Percentiles rank a stretch among this genome's conserved stretches.
These are phyloP conservation scores for Protea cynaroides DNA, from an alignment of 164 flowering plant species.

Conservation along the genomic window DNA sequence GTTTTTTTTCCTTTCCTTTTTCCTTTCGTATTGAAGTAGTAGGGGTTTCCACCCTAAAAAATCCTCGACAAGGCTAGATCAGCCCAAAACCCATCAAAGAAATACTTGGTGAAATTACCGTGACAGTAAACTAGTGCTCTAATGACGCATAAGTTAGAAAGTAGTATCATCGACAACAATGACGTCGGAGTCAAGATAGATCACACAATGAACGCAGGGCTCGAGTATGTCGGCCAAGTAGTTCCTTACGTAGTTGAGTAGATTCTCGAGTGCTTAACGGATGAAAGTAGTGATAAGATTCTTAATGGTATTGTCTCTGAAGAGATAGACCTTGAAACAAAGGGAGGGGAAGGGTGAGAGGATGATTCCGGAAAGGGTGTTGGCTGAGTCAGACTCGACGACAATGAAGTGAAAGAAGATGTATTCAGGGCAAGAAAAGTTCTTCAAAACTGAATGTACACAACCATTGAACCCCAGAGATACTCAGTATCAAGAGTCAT, in stretches of 20 bases:
- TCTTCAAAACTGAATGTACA: constrained; percentile 57
- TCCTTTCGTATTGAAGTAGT: too few relatives aligned
- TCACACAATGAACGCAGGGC: constrained; percentile 51
- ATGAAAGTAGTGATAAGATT: constrained; percentile 57
- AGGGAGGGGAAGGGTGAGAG: constrained; percentile 66
- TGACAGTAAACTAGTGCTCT: constrained; percentile 55
- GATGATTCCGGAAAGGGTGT: constrained; percentile 19
- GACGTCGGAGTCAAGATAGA: constrained; percentile 79
- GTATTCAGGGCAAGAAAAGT: constrained; percentile 71
- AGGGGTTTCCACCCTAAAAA: too few relatives aligned
- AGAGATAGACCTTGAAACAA: constrained; percentile 57
- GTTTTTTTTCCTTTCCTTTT: too few relatives aligned
- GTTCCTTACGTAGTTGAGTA: constrained; percentile 69
- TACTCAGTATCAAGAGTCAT: constrained; percentile 46
- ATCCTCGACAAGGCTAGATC: too few relatives aligned
- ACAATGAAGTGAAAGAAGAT: constrained; percentile 67
- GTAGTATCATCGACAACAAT: constrained; percentile 62
- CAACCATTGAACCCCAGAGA: constrained; percentile 57
- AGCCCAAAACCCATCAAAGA: too few relatives aligned
- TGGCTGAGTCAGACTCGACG: constrained; percentile 51
- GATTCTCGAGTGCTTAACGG: constrained; percentile 66
- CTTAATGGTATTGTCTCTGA: constrained; percentile 39
- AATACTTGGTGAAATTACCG: too few relatives aligned
- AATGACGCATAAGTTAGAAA: constrained; percentile 38
- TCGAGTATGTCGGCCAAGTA: constrained; percentile 59